Evolutionary conservation across 768 basidiomycete species (phyloP), one percentile per base, ranked within the genome.

Genomic region (Mycena floridula): DNA sequence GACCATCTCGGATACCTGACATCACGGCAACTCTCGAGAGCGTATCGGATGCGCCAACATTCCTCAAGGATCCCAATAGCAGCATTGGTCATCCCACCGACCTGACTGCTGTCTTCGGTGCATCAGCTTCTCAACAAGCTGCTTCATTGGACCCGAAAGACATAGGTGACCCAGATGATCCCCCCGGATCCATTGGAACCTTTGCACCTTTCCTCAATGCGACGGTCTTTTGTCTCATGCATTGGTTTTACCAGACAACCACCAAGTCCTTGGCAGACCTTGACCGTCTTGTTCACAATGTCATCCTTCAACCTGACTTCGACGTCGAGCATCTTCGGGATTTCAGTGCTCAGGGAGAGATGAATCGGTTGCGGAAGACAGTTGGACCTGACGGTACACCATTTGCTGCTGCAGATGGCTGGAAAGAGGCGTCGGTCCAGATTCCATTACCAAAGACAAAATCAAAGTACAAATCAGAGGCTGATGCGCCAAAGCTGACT

Each of bases 361-460:
- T 13, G n/a, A 35, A 38, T 3, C 43, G 30, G 23, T n/a, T 41
- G 11, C 25, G 45, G n/a, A 15, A 21, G 9, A 27, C 18, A 43
- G 21, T 18, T 45, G 3, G 13, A 46, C 20, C 15, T n/a, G 7
- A 36, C 26, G 36, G 62, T 48, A 2, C 49, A 51, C 7, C 50
- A 25, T 37, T 50, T n/a, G 37, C 50, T 3, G 47, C 53, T 2
- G 6, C 47, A 0, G 49, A 55, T 38, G 50, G 51, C 5, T 62
- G 58, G 62, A 50, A 46, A 1, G 48, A 55, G 18, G 32, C 40
- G 0, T 38, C 52, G 0, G 56, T 69, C 15, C 44, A 50, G 15
- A 52, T 70, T 3, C 24, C 28, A 0, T 25, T 70, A 0, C 67
- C 67, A 0, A 43, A 43, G 20, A 51, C 50, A 15, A 24, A 42